Evolutionary conservation across 148 eudicot genomes (phyloP).

Genomic region (Persicaria maculosa): DNA sequence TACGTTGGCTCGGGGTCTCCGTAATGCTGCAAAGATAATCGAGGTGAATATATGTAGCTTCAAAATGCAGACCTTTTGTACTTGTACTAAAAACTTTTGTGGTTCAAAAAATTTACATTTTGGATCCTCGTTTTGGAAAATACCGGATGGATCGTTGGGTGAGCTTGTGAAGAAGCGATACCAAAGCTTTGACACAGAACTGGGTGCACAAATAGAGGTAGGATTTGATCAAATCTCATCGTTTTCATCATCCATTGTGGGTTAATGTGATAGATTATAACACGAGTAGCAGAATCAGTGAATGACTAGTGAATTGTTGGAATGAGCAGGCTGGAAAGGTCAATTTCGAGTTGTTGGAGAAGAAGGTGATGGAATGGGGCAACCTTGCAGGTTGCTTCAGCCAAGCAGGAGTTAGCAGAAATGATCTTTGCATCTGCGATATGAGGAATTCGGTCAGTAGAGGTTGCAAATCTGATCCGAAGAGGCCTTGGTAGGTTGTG

Average conservation of each 20-base stretch:
- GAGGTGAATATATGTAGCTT: too few relatives aligned
- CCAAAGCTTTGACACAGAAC: conserved; percentile 71
- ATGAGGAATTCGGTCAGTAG: too few relatives aligned
- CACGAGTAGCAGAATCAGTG: too few relatives aligned
- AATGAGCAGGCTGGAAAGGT: conserved; percentile 72
- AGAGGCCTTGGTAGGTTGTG: too few relatives aligned
- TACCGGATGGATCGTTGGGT: conserved; percentile 65
- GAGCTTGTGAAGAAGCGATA: conserved; percentile 85
- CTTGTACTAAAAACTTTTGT: neutral
- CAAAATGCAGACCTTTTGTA: neutral
- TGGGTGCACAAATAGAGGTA: too few relatives aligned
- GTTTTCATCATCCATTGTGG: neutral
- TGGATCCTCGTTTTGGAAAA: neutral
- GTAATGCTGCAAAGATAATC: too few relatives aligned
- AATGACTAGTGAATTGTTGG: neutral
- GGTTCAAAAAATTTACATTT: neutral
- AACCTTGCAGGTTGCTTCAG: conserved; percentile 92
- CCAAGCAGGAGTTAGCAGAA: conserved; percentile 92
- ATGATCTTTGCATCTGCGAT: conserved; percentile 86
- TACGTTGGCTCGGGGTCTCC: too few relatives aligned
- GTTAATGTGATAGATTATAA: too few relatives aligned
- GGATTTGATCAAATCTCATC: neutral
- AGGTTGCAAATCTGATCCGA: too few relatives aligned
- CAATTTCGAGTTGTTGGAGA: conserved; percentile 77
- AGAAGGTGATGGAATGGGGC: conserved; percentile 91